A percentile compares a stretch with the other conserved stretches of the same genome.
Evolutionary conservation across 805 yeast species (phyloP).

Genomic region (Jamesozyma rosinii): DNA sequence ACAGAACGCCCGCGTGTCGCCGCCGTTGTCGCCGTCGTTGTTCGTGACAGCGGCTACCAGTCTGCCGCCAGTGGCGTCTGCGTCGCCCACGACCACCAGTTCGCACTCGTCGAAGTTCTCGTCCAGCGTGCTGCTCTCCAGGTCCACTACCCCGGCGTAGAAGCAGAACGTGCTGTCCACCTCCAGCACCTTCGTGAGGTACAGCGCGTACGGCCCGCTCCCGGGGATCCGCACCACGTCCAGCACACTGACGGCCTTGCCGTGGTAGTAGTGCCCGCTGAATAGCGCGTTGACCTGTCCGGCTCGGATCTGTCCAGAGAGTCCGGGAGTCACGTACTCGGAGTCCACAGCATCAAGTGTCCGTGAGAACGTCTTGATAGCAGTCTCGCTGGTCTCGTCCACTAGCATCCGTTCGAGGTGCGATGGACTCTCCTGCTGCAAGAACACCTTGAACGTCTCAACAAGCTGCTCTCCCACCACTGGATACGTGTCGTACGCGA

Average conservation of each 20-base stretch:
- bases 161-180: not conserved
- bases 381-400: not conserved
- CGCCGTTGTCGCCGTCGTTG: no score
- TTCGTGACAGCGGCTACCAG: no score
- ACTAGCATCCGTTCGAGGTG: not conserved
- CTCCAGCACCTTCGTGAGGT: not conserved
- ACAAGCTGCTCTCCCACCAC: not conserved
- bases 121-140: not conserved
- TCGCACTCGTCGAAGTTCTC: not conserved
- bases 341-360: not conserved
- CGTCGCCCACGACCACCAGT: no score
- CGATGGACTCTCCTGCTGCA: not conserved
- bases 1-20: no score
- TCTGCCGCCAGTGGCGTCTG: no score
- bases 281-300: not conserved
- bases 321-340: not conserved
- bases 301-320: not conserved
- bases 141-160: not conserved
- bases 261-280: not conserved
- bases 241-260: not conserved
- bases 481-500: not conserved
- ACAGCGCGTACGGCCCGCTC: not conserved
- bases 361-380: not conserved
- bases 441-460: not conserved
- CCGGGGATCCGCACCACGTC: not conserved